Evolutionary conservation across 2,329 filamentous ascomycete genomes (phyloP).

Genomic region (Grosmannia serpens): DNA sequence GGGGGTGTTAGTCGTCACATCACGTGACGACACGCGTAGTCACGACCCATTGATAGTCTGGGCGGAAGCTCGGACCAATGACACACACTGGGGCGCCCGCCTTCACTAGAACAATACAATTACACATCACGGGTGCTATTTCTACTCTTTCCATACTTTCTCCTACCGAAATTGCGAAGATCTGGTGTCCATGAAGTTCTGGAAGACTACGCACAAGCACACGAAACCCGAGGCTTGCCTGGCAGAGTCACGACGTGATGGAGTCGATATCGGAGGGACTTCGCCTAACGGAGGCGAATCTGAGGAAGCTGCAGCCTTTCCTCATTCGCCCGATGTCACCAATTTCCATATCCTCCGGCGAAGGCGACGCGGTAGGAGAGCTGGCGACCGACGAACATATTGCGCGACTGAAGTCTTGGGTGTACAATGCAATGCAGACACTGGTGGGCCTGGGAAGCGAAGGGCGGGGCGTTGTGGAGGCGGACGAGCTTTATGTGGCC

Average conservation of each 20-base stretch:
- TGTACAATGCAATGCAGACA: conserved; percentile 8
- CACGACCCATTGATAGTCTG: too few relatives aligned
- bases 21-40: too few relatives aligned
- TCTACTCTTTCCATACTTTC: not conserved
- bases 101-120: not conserved
- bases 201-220: not conserved
- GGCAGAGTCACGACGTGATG: not conserved
- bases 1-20: too few relatives aligned
- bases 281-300: conserved; percentile 7
- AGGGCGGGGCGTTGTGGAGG: conserved; percentile 1
- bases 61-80: not conserved
- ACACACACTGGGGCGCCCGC: too few relatives aligned
- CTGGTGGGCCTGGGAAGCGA: conserved; percentile 5
- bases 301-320: conserved; percentile 6
- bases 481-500: conserved; percentile 8
- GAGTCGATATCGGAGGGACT: not conserved
- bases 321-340: conserved; percentile 9
- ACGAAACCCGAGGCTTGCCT: not conserved
- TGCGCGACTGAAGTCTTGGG: conserved; percentile 3
- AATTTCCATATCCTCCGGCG: conserved; percentile 6
- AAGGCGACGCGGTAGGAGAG: not conserved
- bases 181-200: too few relatives aligned
- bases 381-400: not conserved
- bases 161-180: not conserved
- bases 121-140: not conserved